Base-by-base conservation (phyloP, 2,329 filamentous ascomycete genomes). In the Apiospora malaysiana region DNA sequence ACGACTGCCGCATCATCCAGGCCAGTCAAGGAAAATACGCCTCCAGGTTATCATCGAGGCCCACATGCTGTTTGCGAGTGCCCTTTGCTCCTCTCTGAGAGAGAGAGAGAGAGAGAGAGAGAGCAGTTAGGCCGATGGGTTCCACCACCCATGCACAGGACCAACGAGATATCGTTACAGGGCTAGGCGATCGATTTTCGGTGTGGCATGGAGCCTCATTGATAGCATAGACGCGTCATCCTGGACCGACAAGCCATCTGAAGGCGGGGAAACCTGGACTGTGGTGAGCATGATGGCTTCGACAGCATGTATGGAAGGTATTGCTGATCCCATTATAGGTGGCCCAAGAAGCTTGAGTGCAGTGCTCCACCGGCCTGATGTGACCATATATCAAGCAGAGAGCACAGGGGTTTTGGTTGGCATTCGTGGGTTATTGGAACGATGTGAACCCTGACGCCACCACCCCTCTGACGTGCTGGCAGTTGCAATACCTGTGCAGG, bases 361-460 rank as follows among this genome's bases (percentile, higher is more conserved):
- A 37, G 27, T 63, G 32, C 56, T n/a, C 56, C 56, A 63, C 56
- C 56, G 14, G 42, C 9, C 42, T 16, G 56, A 18, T 63, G 56
- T 40, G 56, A 12, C 27, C 56, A 40, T 40, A 40, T 63, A 37
- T 32, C 51, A 32, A n/a, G n/a, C n/a, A 40, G 14, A n/a, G 27
- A 63, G 56, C 56, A 63, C 56, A 63, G 56, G 56, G 56, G 56
- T n/a, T 63, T 7, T 56, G 56, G 27, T 63, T 63, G 56, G 27
- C 27, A 63, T 16, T 63, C 18, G 32, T 63, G 56, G 9, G 27
- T 37, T 37, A 59, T 63, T 4, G 56, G 40, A 37, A 63, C 27
- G 27, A 63, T n/a, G 27, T 40, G 27, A 63, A 63, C 27, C 56
- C 27, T 63, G 56, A 63, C 56, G 56, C 56, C 56, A 63, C 56